A percentile compares a stretch with the other conserved stretches of the same genome.
These are phyloP conservation scores for Phlyctochytrium arcticum DNA, from an alignment of 192 early-diverging fungal genomes.

Conservation along the genomic window DNA sequence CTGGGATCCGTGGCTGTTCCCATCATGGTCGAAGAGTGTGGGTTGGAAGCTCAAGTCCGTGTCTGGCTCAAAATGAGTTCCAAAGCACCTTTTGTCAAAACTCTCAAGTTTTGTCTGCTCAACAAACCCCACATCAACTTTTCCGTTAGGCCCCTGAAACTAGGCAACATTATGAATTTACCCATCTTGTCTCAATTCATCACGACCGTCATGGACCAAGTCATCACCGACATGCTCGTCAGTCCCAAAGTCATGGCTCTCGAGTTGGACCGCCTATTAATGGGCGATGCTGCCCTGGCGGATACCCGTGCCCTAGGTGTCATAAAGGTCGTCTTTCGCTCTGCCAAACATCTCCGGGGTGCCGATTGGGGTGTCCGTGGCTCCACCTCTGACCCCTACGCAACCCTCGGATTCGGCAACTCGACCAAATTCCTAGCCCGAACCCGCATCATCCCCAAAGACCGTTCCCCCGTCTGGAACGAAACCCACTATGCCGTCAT, in stretches of 20 bases:
- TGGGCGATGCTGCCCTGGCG: slow-evolving; percentile 10
- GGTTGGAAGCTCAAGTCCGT: slow-evolving; percentile 25
- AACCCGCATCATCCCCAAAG: slow-evolving; percentile 20
- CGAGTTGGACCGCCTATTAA: slow-evolving; percentile 16
- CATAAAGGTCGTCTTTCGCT: slow-evolving; percentile 22
- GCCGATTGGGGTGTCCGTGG: slow-evolving; percentile 20
- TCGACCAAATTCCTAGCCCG: slow-evolving; percentile 15
- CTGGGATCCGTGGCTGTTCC: slow-evolving; percentile 20
- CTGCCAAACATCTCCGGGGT: slow-evolving; percentile 10
- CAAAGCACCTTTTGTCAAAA: slow-evolving; percentile 22
- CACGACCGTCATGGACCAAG: slow-evolving; percentile 16
- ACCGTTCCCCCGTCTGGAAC: slow-evolving; percentile 25
- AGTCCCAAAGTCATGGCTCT: slow-evolving; percentile 19
- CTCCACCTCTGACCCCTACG: slow-evolving; percentile 25
- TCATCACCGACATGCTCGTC: slow-evolving; percentile 19
- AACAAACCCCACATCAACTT: slow-evolving; percentile 20
- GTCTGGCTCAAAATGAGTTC: slow-evolving; percentile 8
- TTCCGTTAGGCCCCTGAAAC: slow-evolving; percentile 19
- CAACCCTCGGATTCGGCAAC: slow-evolving; percentile 15
- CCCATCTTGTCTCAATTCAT: slow-evolving; percentile 24
- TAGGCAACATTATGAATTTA: slow-evolving; percentile 26
- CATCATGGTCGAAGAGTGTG: slow-evolving; percentile 19
- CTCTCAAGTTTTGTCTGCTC: slow-evolving; percentile 11
- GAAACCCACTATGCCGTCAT: slow-evolving; percentile 25
- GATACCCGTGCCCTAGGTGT: slow-evolving; percentile 22